Evolutionary conservation across 257 asterid species (phyloP), one percentile per base, ranked within the genome.

Genomic region (Euphrasia confusa): DNA sequence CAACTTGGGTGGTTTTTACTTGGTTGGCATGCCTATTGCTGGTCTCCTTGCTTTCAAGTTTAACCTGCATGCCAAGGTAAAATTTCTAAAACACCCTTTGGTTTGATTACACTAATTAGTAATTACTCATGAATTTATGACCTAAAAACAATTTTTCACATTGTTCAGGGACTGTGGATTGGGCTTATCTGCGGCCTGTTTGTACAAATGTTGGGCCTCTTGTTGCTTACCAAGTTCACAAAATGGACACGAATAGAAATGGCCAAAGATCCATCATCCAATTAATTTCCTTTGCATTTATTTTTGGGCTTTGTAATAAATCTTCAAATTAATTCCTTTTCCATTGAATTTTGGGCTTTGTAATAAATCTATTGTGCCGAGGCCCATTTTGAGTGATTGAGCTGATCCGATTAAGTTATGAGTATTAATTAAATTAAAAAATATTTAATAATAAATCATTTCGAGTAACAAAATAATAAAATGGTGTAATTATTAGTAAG

Each of bases 101-200:
- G 54, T n/a, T 47, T 12, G 5, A 5, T n/a, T 0, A 40, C 24
- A 40, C 49, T n/a, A n/a, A n/a, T n/a, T n/a, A 10, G 11, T 11
- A 44, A 44, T 44, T 10, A 2, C 49, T 44, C 13, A 2, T 10
- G 53, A 21, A 0, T 47, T 11, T 47, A 13, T 47, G 15, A 47
- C 53, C 0, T 13, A 47, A 14, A n/a, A 48, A n/a, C 14, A 42
- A 10, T 1, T 10, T 10, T 45, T 3, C 18, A 3, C 4, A 61
- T 58, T 58, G 30, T 55, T 3, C 77, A 82, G 95, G 96, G 96
- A 6, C 64, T 89, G 15, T 89, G 95, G 95, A 80, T 73, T 27
- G 97, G 94, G 15, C 45, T 83, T 15, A 86, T 80, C 30, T 80
- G 95, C 69, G 97, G 97, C 0, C 68, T 89, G 6, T 55, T 70